Conservation (phyloP, 2,329 filamentous ascomycete genomes). For the Aureobasidium subglaciale region DNA sequence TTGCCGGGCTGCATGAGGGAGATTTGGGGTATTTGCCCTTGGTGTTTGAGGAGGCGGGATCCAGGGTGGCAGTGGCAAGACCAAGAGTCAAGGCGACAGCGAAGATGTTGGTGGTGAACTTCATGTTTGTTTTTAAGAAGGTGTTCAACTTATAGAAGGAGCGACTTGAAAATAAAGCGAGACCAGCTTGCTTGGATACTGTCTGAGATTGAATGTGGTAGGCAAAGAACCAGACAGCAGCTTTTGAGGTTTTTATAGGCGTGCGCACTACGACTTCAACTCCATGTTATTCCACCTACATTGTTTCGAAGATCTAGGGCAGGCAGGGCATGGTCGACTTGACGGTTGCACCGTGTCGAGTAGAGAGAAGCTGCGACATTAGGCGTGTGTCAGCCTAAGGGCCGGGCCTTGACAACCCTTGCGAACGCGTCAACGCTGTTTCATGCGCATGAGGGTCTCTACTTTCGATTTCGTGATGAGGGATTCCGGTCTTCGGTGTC, state of each 20-base stretch:
- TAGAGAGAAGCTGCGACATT: constrained; percentile 6
- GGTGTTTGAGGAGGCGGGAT: constrained; percentile 32
- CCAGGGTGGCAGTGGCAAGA: constrained; percentile 29
- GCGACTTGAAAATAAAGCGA: not conserved
- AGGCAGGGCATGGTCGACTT: not conserved
- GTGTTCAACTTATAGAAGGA: not conserved
- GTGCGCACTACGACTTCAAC: not conserved
- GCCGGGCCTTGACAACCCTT: not conserved
- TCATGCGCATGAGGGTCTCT: not conserved
- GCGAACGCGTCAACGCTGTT: not conserved
- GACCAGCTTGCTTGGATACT: not conserved
- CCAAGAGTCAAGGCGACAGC: constrained; percentile 12
- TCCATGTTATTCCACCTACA: not conserved
- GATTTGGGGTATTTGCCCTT: constrained; percentile 28
- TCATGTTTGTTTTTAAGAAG: not conserved
- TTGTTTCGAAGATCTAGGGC: not conserved
- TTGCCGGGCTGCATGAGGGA: constrained; percentile 25
- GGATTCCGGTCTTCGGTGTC: too few species aligned
- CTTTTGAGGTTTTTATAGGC: not conserved
- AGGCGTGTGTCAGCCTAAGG: constrained; percentile 3
- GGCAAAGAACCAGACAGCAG: not conserved
- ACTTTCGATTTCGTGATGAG: not conserved
- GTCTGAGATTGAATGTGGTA: not conserved
- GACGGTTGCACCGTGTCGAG: not conserved
- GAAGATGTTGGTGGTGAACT: constrained; percentile 6